These are phyloP conservation scores for Daldinia grandis DNA, from an alignment of 495 filamentous ascomycete species.

Conservation along the genomic window DNA sequence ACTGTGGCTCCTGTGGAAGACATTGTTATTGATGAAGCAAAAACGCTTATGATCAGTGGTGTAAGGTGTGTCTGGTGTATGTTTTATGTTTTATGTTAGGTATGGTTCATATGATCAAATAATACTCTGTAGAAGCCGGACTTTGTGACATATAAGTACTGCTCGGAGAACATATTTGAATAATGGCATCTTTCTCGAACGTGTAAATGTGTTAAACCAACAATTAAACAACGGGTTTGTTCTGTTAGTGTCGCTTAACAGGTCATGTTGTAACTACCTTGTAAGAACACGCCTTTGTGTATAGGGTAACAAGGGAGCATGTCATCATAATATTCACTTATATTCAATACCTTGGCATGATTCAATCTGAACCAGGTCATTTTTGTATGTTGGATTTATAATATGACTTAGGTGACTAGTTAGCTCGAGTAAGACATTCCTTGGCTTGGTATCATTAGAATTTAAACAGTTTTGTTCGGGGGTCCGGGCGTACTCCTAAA, in stretches of 20 bases:
- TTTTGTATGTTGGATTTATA: background rate
- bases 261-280: background rate
- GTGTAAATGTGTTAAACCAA: background rate
- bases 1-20: background rate
- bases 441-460: background rate
- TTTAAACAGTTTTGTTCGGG: background rate
- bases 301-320: background rate
- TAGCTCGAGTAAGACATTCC: background rate
- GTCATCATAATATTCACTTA: background rate
- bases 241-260: background rate
- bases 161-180: background rate
- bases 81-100: background rate
- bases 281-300: background rate
- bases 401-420: background rate
- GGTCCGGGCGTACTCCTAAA: background rate
- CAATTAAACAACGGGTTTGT: background rate
- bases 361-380: background rate
- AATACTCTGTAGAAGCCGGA: background rate
- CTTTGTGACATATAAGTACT: background rate
- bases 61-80: background rate
- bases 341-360: background rate
- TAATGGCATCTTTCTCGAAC: background rate
- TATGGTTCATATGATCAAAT: background rate
- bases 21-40: background rate
- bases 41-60: background rate